Evolutionary conservation across 1,284 basidiomycete species (phyloP).

Genomic region (Ceratobasidium sp.): DNA sequence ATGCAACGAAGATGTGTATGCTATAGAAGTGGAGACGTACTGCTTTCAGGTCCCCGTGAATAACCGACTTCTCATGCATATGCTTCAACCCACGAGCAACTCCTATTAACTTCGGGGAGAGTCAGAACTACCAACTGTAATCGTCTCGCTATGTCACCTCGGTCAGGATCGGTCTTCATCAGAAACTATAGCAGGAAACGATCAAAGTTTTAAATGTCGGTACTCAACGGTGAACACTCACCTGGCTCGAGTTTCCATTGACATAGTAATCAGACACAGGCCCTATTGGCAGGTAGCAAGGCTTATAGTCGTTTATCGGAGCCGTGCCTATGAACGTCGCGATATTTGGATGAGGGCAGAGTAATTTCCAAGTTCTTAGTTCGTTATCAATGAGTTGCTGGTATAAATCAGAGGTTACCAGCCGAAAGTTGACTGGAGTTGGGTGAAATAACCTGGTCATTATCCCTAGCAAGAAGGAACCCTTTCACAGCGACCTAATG

Average conservation of each 20-base stretch:
- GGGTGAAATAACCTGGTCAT: not conserved
- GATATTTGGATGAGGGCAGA: slow-evolving; percentile 27
- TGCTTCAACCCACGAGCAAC: slow-evolving; percentile 10
- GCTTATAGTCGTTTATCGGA: not conserved
- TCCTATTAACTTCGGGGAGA: slow-evolving; percentile 9
- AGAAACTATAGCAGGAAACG: slow-evolving; percentile 16
- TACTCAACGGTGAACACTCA: too few relatives aligned
- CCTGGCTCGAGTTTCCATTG: slow-evolving; percentile 1
- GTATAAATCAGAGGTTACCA: not conserved
- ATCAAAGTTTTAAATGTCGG: too few relatives aligned
- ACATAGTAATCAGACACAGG: slow-evolving; percentile 22
- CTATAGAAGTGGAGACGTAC: not conserved
- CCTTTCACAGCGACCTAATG: slow-evolving; percentile 24
- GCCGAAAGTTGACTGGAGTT: not conserved
- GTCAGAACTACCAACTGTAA: not conserved
- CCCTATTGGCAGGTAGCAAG: not conserved
- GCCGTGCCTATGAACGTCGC: slow-evolving; percentile 20
- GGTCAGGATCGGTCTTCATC: not conserved
- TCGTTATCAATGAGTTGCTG: slow-evolving; percentile 16
- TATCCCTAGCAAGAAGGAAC: not conserved
- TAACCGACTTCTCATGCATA: slow-evolving; percentile 27
- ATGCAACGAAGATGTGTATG: not conserved
- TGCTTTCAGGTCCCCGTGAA: slow-evolving; percentile 25
- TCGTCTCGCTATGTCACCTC: not conserved
- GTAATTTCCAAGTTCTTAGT: slow-evolving; percentile 11